phyloP scores from a whole-genome alignment of 2,329 filamentous ascomycete genomes.

The Verticillium albo-atrum region DNA sequence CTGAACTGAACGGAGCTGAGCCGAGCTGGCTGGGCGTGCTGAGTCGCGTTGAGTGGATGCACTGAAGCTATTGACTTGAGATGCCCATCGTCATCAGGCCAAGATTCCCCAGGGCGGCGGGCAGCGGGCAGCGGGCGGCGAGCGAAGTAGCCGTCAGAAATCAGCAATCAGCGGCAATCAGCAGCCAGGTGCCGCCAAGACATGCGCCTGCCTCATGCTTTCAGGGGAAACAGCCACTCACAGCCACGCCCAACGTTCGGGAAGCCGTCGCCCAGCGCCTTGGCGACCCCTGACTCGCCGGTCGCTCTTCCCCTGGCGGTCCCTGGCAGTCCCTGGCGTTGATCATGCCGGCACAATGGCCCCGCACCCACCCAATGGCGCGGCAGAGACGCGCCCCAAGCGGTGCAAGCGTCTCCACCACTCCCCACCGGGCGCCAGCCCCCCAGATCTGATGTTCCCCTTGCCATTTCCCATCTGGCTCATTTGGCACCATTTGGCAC shows the following conservation, averaged over 20 bases:
- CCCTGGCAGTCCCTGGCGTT: conserved; percentile 1
- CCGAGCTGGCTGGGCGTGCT: too few species aligned
- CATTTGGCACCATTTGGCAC: neutral
- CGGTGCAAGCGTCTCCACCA: neutral
- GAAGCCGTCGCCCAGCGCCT: neutral
- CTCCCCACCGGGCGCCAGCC: neutral
- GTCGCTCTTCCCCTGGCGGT: neutral
- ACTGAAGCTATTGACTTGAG: neutral
- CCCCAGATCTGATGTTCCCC: conserved; percentile 1
- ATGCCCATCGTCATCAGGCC: neutral
- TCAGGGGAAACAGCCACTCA: neutral
- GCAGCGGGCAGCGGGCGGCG: neutral
- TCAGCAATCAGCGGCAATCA: neutral
- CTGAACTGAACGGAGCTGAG: too few species aligned
- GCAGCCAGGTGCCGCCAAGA: neutral
- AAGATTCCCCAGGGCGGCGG: neutral
- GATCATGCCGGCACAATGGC: conserved; percentile 2
- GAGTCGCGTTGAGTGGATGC: neutral
- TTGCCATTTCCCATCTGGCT: conserved; percentile 2
- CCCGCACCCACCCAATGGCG: neutral
- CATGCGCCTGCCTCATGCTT: neutral
- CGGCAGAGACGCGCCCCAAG: neutral
- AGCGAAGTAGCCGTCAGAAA: neutral
- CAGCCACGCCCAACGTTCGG: neutral
- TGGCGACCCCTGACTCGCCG: neutral